phyloP scores from a whole-genome alignment of 768 basidiomycete genomes.

The Phanerochaete sordida region DNA sequence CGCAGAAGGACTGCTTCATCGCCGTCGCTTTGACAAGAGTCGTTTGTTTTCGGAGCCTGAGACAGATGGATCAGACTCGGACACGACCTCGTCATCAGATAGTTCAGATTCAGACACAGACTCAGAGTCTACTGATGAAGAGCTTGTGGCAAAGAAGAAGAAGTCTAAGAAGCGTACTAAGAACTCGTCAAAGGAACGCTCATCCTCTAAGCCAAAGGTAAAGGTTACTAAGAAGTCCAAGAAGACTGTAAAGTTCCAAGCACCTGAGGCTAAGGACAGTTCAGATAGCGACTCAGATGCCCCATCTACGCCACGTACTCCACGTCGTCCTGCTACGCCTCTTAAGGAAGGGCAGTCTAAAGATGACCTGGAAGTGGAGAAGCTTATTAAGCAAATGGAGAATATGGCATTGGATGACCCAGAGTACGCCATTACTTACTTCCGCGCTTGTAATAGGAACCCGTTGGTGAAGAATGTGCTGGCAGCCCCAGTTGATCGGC shows the following conservation, averaged over 20 bases:
- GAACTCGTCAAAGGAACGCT: neutral
- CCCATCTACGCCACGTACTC: too few relatives aligned
- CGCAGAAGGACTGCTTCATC: conserved; percentile 4
- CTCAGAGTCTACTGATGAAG: neutral
- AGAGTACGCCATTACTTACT: conserved; percentile 1
- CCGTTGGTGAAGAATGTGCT: neutral
- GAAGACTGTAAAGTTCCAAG: neutral
- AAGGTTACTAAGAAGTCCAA: neutral
- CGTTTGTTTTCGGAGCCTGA: neutral
- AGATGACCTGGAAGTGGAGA: conserved; percentile 2
- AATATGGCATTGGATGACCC: conserved; percentile 5
- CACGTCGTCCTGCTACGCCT: neutral
- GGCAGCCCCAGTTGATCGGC: neutral
- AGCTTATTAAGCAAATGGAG: conserved; percentile 1
- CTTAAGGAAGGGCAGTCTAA: neutral
- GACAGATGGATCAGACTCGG: neutral
- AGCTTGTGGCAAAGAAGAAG: neutral
- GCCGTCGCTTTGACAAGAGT: conserved; percentile 11
- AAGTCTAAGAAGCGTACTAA: neutral
- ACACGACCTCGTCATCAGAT: neutral
- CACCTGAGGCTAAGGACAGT: neutral
- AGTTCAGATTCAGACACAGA: neutral
- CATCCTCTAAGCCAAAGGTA: neutral
- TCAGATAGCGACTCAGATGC: neutral
- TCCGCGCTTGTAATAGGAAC: neutral